Evolutionary conservation across 2,329 filamentous ascomycete species (phyloP), one percentile per base, ranked within the genome.

Genomic region (Sporothrix phasma): DNA sequence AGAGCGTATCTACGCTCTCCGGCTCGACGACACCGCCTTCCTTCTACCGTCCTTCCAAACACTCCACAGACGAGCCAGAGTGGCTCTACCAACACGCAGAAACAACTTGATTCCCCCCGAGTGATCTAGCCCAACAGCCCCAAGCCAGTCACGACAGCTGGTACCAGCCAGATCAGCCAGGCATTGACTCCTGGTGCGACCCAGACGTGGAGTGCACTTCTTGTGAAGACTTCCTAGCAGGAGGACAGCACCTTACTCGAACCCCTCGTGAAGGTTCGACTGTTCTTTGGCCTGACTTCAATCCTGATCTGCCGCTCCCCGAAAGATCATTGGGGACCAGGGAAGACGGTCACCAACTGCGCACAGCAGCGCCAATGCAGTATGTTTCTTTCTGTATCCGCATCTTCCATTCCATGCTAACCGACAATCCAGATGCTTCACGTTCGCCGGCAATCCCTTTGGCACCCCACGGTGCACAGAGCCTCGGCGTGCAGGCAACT

Each of bases 111-210:
- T 31, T 15, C 39, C 51, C 1, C 34, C 31, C n/a, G 3, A 19
- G 7, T 24, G 29, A 15, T 31, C 1, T 17, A 7, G 17, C 41
- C n/a, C 17, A 17, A 5, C 15, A 6, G 7, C 1, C 17, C 17
- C 41, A 19, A 2, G 17, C 19, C 5, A 43, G 17, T 3, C 7
- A 7, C 17, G 41, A 43, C 41, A 17, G 17, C 41, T 43, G 41
- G 15, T 43, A 43, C 19, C 39, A 45, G 7, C 17, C 45, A n/a
- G 15, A 43, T 43, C 39, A 45, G 7, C 17, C 45, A n/a, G 15
- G 51, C 49, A 62, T 58, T 43, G 59, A 62, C 37, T 49, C 59
- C 8, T 65, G 56, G 63, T 65, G 49, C 22, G 34, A 58, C 19
- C 58, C 58, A 49, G 31, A 41, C n/a, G 8, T 24, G 19, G 34